Evolutionary conservation across 768 basidiomycete genomes (phyloP).

Genomic region (Coprinellus micaceus): DNA sequence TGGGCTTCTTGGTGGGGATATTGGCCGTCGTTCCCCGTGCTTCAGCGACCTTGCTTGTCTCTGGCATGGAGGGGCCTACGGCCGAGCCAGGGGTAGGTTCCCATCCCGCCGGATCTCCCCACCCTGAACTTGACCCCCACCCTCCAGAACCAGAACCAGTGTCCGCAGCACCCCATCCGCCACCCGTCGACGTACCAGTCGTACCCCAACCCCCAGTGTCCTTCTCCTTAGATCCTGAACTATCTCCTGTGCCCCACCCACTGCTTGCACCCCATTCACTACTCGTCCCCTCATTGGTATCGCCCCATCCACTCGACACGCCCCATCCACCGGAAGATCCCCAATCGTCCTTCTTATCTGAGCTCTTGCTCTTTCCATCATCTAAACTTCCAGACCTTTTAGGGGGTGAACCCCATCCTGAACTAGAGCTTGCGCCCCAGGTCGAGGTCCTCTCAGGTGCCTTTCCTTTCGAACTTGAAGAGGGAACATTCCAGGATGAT

Average conservation of each 20-base stretch:
- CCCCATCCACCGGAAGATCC: background rate
- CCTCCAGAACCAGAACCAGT: background rate
- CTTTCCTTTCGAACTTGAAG: background rate
- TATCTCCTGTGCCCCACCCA: background rate
- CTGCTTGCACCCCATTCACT: background rate
- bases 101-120: no score
- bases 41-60: background rate
- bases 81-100: background rate
- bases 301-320: background rate
- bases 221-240: background rate
- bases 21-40: background rate
- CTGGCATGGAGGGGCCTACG: background rate
- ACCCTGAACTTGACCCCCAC: no score
- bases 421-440: no score
- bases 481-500: background rate
- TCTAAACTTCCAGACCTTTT: no score
- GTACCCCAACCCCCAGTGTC: background rate
- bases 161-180: background rate
- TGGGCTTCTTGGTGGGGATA: background rate
- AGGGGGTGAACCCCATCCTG: no score
- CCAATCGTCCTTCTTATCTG: background rate
- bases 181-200: no score
- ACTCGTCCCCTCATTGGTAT: background rate
- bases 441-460: no score
- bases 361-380: no score